phyloP scores from a whole-genome alignment of 768 basidiomycete genomes.

The Termitomyces sp. region DNA sequence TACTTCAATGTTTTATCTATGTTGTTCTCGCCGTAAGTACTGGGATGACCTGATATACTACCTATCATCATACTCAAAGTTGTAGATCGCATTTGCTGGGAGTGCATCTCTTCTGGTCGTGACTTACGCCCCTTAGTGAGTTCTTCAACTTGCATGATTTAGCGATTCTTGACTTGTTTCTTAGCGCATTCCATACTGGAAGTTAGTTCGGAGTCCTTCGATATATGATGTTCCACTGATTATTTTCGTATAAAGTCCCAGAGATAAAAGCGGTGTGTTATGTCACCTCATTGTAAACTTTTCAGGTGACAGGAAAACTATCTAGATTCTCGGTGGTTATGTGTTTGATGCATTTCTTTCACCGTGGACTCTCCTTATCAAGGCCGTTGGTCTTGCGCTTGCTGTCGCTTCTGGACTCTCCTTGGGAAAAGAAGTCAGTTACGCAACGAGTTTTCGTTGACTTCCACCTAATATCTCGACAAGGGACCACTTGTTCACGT shows the following conservation, averaged over 20 bases:
- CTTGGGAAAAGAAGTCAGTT: constrained; percentile 73
- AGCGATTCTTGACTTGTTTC: constrained; percentile 10
- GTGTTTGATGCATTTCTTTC: constrained; percentile 87
- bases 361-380: constrained; percentile 83
- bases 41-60: background rate
- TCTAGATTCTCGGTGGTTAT: constrained; percentile 77
- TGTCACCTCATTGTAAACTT: background rate
- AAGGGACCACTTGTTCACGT: constrained; percentile 87
- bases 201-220: constrained; percentile 43
- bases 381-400: constrained; percentile 78
- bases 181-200: constrained; percentile 76
- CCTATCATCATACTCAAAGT: background rate
- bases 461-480: constrained; percentile 4
- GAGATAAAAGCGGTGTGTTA: constrained; percentile 72
- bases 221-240: background rate
- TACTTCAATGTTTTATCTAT: constrained; percentile 66
- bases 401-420: constrained; percentile 85
- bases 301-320: background rate
- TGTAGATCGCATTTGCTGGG: constrained; percentile 58
- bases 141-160: constrained; percentile 1
- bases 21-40: constrained; percentile 58
- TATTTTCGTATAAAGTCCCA: constrained; percentile 46
- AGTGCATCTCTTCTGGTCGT: constrained; percentile 64
- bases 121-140: constrained; percentile 71
- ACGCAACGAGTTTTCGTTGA: constrained; percentile 11